phyloP scores from a whole-genome alignment of 2,329 filamentous ascomycete species.

The Ambrosiella beaveri region DNA sequence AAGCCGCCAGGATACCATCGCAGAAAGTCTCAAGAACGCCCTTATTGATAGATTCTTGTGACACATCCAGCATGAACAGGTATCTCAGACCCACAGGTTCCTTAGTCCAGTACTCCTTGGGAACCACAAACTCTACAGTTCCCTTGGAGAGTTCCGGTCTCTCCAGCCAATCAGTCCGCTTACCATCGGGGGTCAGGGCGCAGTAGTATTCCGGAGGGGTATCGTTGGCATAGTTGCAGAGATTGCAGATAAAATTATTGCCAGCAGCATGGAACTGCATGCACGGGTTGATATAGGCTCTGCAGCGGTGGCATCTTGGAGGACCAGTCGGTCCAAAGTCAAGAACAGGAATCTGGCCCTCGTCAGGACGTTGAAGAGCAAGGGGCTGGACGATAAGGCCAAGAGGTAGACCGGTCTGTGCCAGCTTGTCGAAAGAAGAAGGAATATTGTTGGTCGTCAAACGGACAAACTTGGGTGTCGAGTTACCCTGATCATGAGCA shows the following conservation, averaged over 20 bases:
- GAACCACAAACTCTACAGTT: slow-evolving; percentile 90
- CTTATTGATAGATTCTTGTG: slow-evolving; percentile 77
- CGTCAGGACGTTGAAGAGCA: slow-evolving; percentile 65
- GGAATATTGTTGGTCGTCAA: slow-evolving; percentile 91
- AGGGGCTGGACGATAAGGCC: slow-evolving; percentile 81
- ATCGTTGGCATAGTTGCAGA: slow-evolving; percentile 92
- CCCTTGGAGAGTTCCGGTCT: slow-evolving; percentile 78
- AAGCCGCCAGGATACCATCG: slow-evolving; percentile 65
- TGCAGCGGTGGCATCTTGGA: slow-evolving; percentile 78
- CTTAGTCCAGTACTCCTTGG: slow-evolving; percentile 97
- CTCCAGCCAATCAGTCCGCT: slow-evolving; percentile 73
- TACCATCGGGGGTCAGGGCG: slow-evolving; percentile 70
- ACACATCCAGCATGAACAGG: slow-evolving; percentile 87
- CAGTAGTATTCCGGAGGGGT: slow-evolving; percentile 85
- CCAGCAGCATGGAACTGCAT: slow-evolving; percentile 93
- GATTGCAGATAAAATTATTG: slow-evolving; percentile 94
- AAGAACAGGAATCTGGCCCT: slow-evolving; percentile 73
- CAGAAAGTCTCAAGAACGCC: slow-evolving; percentile 84
- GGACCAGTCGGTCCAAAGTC: slow-evolving; percentile 89
- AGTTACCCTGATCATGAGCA: slow-evolving; percentile 89
- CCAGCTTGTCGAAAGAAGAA: slow-evolving; percentile 59
- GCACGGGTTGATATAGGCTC: slow-evolving; percentile 96
- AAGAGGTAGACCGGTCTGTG: slow-evolving; percentile 66
- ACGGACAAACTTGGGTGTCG: slow-evolving; percentile 83
- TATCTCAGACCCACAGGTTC: slow-evolving; percentile 75